phyloP scores from a whole-genome alignment of 2,329 filamentous ascomycete genomes.

The Corniculantispora saksenae region DNA sequence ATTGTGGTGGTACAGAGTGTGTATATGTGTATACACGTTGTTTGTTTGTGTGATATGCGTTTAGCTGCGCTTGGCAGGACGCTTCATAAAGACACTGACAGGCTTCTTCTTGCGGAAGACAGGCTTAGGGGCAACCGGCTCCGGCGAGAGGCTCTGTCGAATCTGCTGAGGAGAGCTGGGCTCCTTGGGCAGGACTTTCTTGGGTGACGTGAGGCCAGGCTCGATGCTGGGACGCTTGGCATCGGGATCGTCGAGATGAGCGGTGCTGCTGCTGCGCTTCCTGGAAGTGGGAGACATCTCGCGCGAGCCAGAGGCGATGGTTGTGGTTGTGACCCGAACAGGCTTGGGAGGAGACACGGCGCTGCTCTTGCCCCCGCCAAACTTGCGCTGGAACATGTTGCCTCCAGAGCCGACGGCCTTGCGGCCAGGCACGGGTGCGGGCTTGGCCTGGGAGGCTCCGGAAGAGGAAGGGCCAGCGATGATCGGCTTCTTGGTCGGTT shows the following conservation, averaged over 20 bases:
- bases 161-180: neutral
- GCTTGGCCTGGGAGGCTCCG: slow-evolving; percentile 17
- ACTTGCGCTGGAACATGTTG: slow-evolving; percentile 19
- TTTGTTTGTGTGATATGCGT: slow-evolving; percentile 18
- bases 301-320: slow-evolving; percentile 4
- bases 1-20: neutral
- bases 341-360: neutral
- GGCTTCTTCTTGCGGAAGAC: slow-evolving; percentile 12
- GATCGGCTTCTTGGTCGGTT: neutral
- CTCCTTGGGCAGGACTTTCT: neutral
- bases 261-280: slow-evolving; percentile 1
- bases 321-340: slow-evolving; percentile 24
- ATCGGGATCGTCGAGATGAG: neutral
- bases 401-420: neutral
- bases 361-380: slow-evolving; percentile 5
- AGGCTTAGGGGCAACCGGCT: neutral
- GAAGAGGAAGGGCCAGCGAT: neutral
- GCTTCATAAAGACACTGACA: slow-evolving; percentile 17
- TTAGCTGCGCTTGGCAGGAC: neutral
- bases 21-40: slow-evolving; percentile 19
- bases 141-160: neutral
- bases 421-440: neutral
- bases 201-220: slow-evolving; percentile 26
- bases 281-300: slow-evolving; percentile 25
- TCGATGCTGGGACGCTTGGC: slow-evolving; percentile 48